Conservation (phyloP, 495 filamentous ascomycete species). For the Penicillium parvum region DNA sequence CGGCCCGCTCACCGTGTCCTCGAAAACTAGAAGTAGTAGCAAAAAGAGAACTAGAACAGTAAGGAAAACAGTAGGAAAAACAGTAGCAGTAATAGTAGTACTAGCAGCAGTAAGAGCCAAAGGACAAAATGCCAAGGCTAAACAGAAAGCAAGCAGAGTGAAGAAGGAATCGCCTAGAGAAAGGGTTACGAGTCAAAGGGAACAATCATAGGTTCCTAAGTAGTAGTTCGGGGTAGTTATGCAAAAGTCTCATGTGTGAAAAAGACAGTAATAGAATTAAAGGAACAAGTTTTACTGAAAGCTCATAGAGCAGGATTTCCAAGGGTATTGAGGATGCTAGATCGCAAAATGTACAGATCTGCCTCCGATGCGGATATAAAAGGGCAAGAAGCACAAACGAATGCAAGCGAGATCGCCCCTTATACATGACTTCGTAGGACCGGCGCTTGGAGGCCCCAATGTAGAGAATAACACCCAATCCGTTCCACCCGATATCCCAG, state of each 20-base stretch:
- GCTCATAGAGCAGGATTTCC: slow-evolving; percentile 3
- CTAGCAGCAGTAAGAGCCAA: too few species aligned
- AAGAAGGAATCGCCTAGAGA: too few species aligned
- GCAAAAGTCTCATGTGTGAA: too few species aligned
- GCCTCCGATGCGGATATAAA: slow-evolving; percentile 14
- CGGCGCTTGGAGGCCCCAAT: slow-evolving; percentile 4
- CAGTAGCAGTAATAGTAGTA: too few species aligned
- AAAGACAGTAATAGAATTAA: neutral
- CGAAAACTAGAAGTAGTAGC: slow-evolving; percentile 1
- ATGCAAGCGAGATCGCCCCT: slow-evolving; percentile 5
- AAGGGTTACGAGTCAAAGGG: too few species aligned
- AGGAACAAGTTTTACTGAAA: slow-evolving; percentile 3
- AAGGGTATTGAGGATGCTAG: slow-evolving; percentile 12
- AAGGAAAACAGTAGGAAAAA: neutral
- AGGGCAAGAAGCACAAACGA: neutral
- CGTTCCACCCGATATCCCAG: neutral
- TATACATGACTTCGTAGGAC: too few species aligned
- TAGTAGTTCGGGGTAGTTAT: too few species aligned
- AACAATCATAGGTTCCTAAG: too few species aligned
- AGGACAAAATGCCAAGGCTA: too few species aligned
- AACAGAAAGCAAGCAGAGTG: too few species aligned
- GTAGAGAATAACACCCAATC: slow-evolving; percentile 8
- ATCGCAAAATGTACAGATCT: slow-evolving; percentile 22
- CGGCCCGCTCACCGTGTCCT: slow-evolving; percentile 15
- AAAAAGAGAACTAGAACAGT: neutral